Evolutionary conservation across 805 yeast genomes (phyloP).

Genomic region (Lipomyces orientalis): DNA sequence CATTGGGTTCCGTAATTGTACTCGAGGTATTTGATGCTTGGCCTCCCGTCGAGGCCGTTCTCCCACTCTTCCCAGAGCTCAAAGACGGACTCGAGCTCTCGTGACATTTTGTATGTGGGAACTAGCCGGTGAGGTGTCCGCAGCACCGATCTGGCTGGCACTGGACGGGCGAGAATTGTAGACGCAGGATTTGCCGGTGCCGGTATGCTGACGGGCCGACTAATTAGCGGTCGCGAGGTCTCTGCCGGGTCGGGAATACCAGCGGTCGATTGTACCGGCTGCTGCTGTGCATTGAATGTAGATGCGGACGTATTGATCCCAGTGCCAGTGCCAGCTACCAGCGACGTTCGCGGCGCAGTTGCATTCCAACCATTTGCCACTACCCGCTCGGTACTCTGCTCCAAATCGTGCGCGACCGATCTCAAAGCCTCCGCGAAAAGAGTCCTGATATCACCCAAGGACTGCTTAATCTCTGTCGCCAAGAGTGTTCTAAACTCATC

Average conservation of each 20-base stretch:
- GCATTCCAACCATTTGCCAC: neutral
- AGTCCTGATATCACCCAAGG: neutral
- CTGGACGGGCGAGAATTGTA: neutral
- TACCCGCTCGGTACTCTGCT: neutral
- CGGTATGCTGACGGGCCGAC: neutral
- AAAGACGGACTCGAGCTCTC: slow-evolving; percentile 1
- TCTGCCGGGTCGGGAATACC: neutral
- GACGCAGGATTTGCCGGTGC: neutral
- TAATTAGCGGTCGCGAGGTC: neutral
- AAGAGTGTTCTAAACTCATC: neutral
- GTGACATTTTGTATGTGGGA: slow-evolving; percentile 5
- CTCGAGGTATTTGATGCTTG: slow-evolving; percentile 4
- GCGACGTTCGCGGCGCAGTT: neutral
- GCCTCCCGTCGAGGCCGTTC: neutral
- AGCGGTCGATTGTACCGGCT: neutral
- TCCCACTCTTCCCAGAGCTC: slow-evolving; percentile 11
- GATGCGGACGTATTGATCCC: neutral
- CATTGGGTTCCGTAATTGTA: slow-evolving; percentile 5
- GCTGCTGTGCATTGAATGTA: neutral
- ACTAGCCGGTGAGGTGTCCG: neutral
- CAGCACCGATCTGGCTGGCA: neutral
- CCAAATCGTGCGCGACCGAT: neutral
- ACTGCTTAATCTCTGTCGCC: neutral
- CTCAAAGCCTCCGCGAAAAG: neutral
- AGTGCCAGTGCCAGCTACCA: neutral